A percentile compares a stretch with the other conserved stretches of the same genome.
Evolutionary conservation across 352 stramenopile species (phyloP).

Genomic region (Phytophthora hybrid): DNA sequence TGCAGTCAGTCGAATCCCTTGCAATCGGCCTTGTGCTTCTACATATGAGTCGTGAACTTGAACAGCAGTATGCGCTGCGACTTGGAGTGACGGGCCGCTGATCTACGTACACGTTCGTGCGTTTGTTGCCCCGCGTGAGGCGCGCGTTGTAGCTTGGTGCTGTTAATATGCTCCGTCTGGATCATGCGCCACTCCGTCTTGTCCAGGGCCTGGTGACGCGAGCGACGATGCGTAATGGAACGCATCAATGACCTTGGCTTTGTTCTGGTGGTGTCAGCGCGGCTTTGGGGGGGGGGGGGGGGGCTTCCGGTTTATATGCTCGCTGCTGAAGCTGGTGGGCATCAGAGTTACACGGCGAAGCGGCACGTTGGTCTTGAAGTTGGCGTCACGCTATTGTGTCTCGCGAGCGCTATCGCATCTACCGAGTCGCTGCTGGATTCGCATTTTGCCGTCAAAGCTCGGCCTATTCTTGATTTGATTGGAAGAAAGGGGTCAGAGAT

Average conservation of each 20-base stretch:
- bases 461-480: too few species aligned
- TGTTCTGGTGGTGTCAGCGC: not conserved
- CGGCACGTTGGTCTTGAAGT: too few species aligned
- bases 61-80: constrained; percentile 90
- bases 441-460: too few species aligned
- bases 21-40: not conserved
- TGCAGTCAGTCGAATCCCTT: not conserved
- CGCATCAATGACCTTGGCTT: not conserved
- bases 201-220: not conserved
- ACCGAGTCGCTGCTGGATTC: too few species aligned
- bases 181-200: not conserved
- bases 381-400: too few species aligned
- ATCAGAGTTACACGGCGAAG: too few species aligned
- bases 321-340: too few species aligned
- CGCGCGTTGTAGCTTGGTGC: not conserved
- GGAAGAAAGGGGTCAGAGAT: too few species aligned
- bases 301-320: too few species aligned
- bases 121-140: constrained; percentile 82
- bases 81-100: constrained; percentile 80
- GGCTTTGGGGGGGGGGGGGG: not conserved
- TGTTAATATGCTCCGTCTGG: not conserved
- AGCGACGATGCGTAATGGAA: not conserved
- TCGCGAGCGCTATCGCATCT: too few species aligned
- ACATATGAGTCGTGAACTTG: constrained; percentile 38
- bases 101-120: constrained; percentile 83